phyloP scores from a whole-genome alignment of 2,329 filamentous ascomycete genomes.

The Cryphonectria japonica region DNA sequence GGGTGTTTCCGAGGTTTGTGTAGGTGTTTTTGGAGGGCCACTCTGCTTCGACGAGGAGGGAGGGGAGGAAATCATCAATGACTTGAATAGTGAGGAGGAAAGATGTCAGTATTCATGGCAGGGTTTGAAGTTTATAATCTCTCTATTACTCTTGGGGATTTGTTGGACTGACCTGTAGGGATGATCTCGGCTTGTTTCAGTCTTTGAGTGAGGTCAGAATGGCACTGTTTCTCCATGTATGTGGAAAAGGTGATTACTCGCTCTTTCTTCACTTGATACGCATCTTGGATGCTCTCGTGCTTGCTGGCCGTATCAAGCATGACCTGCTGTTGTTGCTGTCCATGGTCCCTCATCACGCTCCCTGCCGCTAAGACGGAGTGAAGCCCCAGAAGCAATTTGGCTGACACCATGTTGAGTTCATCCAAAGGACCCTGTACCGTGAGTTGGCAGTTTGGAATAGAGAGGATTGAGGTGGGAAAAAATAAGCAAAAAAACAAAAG shows the following conservation, averaged over 20 bases:
- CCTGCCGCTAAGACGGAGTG: not conserved
- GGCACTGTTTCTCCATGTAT: no score
- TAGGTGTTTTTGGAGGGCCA: slow-evolving; percentile 46
- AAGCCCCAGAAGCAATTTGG: not conserved
- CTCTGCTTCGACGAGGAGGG: slow-evolving; percentile 54
- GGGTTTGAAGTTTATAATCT: not conserved
- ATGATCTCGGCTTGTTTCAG: slow-evolving; percentile 35
- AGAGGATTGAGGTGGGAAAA: not conserved
- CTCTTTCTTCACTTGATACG: slow-evolving; percentile 9
- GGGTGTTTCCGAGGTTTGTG: slow-evolving; percentile 57
- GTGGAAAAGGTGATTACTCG: not conserved
- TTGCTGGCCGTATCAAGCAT: not conserved
- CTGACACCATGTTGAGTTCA: not conserved
- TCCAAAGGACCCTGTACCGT: not conserved
- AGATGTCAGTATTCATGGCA: slow-evolving; percentile 3
- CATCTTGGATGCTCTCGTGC: not conserved
- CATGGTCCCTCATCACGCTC: not conserved
- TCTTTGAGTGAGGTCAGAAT: slow-evolving; percentile 17
- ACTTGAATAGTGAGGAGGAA: slow-evolving; percentile 42
- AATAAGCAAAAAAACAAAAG: not conserved
- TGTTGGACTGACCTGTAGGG: slow-evolving; percentile 30
- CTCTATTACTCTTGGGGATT: not conserved
- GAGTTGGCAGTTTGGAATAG: not conserved
- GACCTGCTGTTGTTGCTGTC: slow-evolving; percentile 11
- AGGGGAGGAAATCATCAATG: slow-evolving; percentile 62